A percentile compares a stretch with the other conserved stretches of the same genome.
These are phyloP conservation scores for Zostera marina DNA, from an alignment of 116 monocot genomes.

Conservation along the genomic window DNA sequence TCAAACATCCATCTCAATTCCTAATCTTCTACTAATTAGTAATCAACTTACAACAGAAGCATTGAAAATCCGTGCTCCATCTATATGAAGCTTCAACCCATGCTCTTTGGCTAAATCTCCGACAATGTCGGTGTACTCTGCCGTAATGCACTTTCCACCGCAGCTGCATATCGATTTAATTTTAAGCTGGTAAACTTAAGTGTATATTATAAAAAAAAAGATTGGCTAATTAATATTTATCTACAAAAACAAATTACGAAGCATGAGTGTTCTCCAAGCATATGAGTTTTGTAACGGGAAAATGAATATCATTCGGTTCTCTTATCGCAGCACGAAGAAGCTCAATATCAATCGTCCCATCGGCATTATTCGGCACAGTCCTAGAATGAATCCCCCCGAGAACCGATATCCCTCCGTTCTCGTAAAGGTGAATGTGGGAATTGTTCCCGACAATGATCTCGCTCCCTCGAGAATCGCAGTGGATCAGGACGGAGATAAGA, in stretches of 20 bases:
- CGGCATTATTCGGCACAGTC: conserved; percentile 59
- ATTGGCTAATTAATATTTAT: too few species aligned
- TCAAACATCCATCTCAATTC: too few species aligned
- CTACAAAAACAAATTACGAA: conserved; percentile 25
- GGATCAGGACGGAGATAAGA: conserved; percentile 73
- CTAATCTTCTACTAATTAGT: too few species aligned
- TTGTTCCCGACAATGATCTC: conserved; percentile 75
- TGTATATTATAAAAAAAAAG: too few species aligned
- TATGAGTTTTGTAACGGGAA: conserved; percentile 43
- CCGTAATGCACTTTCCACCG: conserved; percentile 71
- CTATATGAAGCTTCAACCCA: conserved; percentile 86
- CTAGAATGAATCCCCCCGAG: conserved; percentile 74
- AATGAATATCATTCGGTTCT: conserved; percentile 14
- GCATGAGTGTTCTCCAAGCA: conserved; percentile 93
- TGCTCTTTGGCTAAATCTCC: conserved; percentile 64
- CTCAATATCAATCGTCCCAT: conserved; percentile 44
- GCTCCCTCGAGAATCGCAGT: conserved; percentile 76
- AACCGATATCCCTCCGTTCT: conserved; percentile 81
- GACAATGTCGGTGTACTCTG: conserved; percentile 67
- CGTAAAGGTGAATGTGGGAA: conserved; percentile 81
- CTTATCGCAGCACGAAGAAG: conserved; percentile 23
- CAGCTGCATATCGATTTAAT: conserved; percentile 17
- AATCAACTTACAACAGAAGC: conserved; percentile 3
- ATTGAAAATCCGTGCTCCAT: conserved; percentile 92
- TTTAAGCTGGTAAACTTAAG: not conserved